Percentiles rank a stretch among this genome's conserved stretches.
These are phyloP conservation scores for Tylopilus sp. DNA, from an alignment of 768 basidiomycete species.

Conservation along the genomic window DNA sequence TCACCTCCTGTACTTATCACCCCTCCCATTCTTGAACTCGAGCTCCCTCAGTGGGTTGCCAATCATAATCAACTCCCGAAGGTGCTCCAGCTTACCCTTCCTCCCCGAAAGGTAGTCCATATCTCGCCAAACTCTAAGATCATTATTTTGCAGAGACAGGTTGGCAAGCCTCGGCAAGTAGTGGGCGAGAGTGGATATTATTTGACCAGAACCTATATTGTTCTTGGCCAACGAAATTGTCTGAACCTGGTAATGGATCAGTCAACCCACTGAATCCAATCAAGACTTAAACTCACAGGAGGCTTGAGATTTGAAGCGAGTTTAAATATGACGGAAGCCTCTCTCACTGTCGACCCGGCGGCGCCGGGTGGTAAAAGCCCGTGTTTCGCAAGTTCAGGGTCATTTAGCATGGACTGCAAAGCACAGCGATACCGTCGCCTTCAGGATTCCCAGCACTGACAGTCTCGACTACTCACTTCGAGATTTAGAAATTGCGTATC, in stretches of 20 bases:
- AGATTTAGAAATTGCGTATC: constrained; percentile 73
- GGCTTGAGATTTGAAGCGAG: constrained; percentile 77
- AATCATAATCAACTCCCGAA: constrained; percentile 69
- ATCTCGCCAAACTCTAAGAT: constrained; percentile 66
- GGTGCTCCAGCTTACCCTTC: constrained; percentile 53
- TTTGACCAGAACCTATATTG: constrained; percentile 56
- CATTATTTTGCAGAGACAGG: constrained; percentile 77
- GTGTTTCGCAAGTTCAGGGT: constrained; percentile 70
- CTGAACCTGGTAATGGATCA: constrained; percentile 45
- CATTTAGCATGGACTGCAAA: constrained; percentile 69
- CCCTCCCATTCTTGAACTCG: constrained; percentile 54
- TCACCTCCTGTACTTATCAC: constrained; percentile 67
- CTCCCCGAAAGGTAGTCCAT: constrained; percentile 59
- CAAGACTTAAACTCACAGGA: constrained; percentile 41
- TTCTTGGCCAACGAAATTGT: constrained; percentile 86
- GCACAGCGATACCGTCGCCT: constrained; percentile 4
- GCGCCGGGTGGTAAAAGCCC: constrained; percentile 68
- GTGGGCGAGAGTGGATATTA: constrained; percentile 59
- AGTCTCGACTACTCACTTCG: constrained; percentile 52
- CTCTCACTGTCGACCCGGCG: constrained; percentile 55
- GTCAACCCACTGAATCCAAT: background rate
- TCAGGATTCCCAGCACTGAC: background rate
- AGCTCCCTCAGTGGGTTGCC: constrained; percentile 74
- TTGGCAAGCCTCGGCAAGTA: constrained; percentile 80
- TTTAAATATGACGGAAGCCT: constrained; percentile 86